These are phyloP conservation scores for Juncus effusus DNA, from an alignment of 176 grass and related monocot species.

Conservation along the genomic window DNA sequence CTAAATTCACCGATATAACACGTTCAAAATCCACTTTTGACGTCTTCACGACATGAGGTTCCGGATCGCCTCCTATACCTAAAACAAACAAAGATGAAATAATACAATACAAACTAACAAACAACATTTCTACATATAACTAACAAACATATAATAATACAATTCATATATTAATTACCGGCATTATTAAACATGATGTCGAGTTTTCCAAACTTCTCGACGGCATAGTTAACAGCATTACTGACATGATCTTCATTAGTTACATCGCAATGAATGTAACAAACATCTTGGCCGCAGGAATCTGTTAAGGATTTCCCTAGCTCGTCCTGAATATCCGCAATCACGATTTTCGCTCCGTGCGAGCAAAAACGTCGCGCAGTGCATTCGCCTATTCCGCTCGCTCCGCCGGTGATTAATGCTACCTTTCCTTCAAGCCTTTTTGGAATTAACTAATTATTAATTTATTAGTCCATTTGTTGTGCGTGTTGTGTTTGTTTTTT, in stretches of 20 bases:
- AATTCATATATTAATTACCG: background rate
- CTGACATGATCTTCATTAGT: slow-evolving; percentile 27
- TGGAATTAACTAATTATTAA: slow-evolving; percentile 14
- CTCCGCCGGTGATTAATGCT: background rate
- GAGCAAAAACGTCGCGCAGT: slow-evolving; percentile 27
- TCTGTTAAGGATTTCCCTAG: slow-evolving; percentile 18
- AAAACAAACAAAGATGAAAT: background rate
- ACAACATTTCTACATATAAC: background rate
- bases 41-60: slow-evolving; percentile 6
- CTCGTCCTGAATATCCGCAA: slow-evolving; percentile 35
- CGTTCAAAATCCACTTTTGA: slow-evolving; percentile 26
- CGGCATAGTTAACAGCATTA: slow-evolving; percentile 22
- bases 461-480: background rate
- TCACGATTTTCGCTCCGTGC: slow-evolving; percentile 34
- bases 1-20: slow-evolving; percentile 17
- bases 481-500: background rate
- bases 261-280: slow-evolving; percentile 34
- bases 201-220: slow-evolving; percentile 30
- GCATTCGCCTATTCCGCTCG: slow-evolving; percentile 35
- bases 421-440: slow-evolving; percentile 34
- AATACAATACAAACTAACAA: background rate
- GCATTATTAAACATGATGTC: slow-evolving; percentile 53
- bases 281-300: slow-evolving; percentile 10
- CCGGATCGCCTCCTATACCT: slow-evolving; percentile 26
- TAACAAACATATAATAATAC: background rate